Evolutionary conservation across 2,329 filamentous ascomycete species (phyloP), one percentile per base, ranked within the genome.

Genomic region (Fusarium buxicola): DNA sequence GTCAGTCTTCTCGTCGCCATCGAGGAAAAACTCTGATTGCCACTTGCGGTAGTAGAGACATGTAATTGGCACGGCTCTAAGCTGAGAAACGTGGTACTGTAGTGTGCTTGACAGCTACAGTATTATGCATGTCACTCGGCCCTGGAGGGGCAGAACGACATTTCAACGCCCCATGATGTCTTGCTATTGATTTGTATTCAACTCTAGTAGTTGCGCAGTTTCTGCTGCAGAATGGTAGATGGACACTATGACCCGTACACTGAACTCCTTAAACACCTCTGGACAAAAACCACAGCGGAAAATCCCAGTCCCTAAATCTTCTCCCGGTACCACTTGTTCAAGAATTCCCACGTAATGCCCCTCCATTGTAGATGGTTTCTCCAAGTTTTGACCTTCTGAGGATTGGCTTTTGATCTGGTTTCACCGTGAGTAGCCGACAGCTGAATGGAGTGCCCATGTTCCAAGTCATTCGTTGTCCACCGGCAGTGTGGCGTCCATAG

Each of bases 41-140:
- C 34, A 28, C 32, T 21, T 28, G 44, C 7, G 25, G 30, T 50
- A 11, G 13, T 15, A 32, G 2, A 3, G 7, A 16, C 10, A 2
- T 38, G 31, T 48, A 9, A 63, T 63, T 63, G 60, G 60, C n/a
- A 59, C 60, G 60, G 48, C 40, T 63, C 13, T 32, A 44, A 21
- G 27, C 18, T 34, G 57, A 40, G 43, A 32, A 46, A 36, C 16
- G 31, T 48, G 15, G 10, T 51, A n/a, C n/a, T n/a, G n/a, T n/a
- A n/a, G n/a, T n/a, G n/a, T n/a, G n/a, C n/a, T n/a, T n/a, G n/a
- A n/a, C n/a, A n/a, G n/a, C n/a, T n/a, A n/a, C n/a, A n/a, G n/a
- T n/a, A n/a, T n/a, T n/a, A n/a, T n/a, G n/a, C n/a, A n/a, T n/a
- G n/a, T n/a, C n/a, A n/a, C n/a, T n/a, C n/a, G n/a, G n/a, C n/a